phyloP scores from a whole-genome alignment of 768 basidiomycete genomes.

The Serpula lacrymans region DNA sequence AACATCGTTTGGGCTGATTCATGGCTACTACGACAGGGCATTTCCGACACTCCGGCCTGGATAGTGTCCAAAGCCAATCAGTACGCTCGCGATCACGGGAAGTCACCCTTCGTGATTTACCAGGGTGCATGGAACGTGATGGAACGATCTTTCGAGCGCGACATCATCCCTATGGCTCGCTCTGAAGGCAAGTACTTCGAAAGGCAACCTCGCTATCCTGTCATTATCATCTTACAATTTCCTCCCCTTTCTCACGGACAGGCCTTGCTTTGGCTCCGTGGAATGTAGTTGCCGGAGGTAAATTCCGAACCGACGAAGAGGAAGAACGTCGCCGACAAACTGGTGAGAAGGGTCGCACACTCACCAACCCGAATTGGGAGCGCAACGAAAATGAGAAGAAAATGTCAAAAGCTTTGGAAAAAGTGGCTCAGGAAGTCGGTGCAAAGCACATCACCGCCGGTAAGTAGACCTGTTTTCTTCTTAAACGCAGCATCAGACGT shows the following conservation, averaged over 20 bases:
- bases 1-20: background rate
- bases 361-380: conserved; percentile 23
- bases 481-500: no score
- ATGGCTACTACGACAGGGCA: conserved; percentile 26
- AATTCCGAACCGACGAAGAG: conserved; percentile 27
- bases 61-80: conserved; percentile 46
- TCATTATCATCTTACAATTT: background rate
- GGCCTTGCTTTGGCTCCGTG: conserved; percentile 37
- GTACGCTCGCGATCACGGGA: conserved; percentile 45
- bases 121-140: conserved; percentile 46
- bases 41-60: conserved; percentile 47
- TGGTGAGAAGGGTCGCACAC: conserved; percentile 37
- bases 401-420: conserved; percentile 32
- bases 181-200: conserved; percentile 3
- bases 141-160: conserved; percentile 48
- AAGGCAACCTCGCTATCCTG: no score
- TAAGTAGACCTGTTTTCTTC: conserved; percentile 1
- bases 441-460: conserved; percentile 31
- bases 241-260: conserved; percentile 10
- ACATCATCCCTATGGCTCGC: conserved; percentile 46
- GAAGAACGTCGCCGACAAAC: conserved; percentile 20
- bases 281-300: conserved; percentile 28
- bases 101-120: conserved; percentile 53
- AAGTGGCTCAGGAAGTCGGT: conserved; percentile 38
- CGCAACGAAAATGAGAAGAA: conserved; percentile 30